These are phyloP conservation scores for Colletotrichum sp. DNA, from an alignment of 2,329 filamentous ascomycete species.

Conservation along the genomic window DNA sequence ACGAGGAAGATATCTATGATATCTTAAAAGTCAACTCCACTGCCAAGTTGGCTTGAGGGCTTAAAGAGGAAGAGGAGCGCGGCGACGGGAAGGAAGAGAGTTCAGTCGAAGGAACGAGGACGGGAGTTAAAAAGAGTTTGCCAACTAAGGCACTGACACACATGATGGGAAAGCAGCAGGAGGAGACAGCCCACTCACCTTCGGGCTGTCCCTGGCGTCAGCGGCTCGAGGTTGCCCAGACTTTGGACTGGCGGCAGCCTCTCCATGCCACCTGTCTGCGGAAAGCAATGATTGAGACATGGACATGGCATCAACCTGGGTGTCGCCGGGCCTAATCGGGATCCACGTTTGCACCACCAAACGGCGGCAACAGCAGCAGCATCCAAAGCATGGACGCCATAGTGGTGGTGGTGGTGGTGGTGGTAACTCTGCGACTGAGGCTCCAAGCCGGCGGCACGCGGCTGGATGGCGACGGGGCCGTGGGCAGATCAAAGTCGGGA, in stretches of 20 bases:
- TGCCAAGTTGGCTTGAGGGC: background rate
- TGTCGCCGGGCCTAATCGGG: constrained; percentile 10
- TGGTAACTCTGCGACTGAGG: background rate
- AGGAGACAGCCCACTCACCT: constrained; percentile 15
- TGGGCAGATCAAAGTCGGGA: constrained; percentile 13
- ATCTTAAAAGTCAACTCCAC: constrained; percentile 12
- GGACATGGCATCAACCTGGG: constrained; percentile 15
- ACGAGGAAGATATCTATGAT: constrained; percentile 3
- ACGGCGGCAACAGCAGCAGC: background rate
- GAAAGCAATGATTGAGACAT: constrained; percentile 16
- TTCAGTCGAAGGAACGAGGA: background rate
- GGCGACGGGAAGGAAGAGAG: background rate
- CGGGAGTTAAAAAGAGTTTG: constrained; percentile 19
- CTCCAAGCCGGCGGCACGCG: constrained; percentile 6
- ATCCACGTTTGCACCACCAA: constrained; percentile 15
- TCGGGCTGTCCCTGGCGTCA: background rate
- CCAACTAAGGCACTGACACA: constrained; percentile 17
- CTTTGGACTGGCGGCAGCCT: background rate
- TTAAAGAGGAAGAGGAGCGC: constrained; percentile 4
- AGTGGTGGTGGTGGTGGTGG: constrained; percentile 1
- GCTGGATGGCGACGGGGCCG: constrained; percentile 13
- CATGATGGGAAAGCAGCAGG: constrained; percentile 6
- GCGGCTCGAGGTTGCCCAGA: constrained; percentile 13
- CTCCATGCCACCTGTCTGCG: background rate
- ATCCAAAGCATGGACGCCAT: constrained; percentile 7